Base-by-base conservation (phyloP, 1,284 basidiomycete genomes). In the Marasmius oreades region DNA sequence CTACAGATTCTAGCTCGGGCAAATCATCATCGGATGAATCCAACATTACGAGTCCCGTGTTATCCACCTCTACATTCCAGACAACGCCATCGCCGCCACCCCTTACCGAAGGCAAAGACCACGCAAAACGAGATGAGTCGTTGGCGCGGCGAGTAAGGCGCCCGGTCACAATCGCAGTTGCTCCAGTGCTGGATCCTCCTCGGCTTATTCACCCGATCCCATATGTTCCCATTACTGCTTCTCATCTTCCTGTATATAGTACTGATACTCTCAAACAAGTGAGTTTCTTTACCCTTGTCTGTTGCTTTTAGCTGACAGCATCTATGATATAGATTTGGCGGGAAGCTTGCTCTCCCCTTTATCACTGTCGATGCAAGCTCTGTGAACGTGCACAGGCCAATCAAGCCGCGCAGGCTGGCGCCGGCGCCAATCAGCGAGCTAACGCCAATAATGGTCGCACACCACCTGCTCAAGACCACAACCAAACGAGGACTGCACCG, bases 71-170 rank as follows among this genome's bases (percentile, higher is more conserved):
- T 5, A 90, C 87, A 2, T 64, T 90, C 16, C 84, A 85, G 58
- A 90, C 87, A 16, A 89, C 88, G 3, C 87, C 87, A 0, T 88
- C 85, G 0, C 87, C 87, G 0, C 84, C 86, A 0, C 86, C 86
- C 23, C 54, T 63, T 10, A 52, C 69, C 54, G 63, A 71, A 61
- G 59, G 67, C 60, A 58, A 59, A 59, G 55, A 68, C 62, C 52
- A 63, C 66, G 37, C 70, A 10, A 31, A 31, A 31, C 5, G 28
- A 4, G 10, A 5, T 31, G 28, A 31, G 28, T 10, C 5, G 10
- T 5, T 31, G 50, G 33, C 50, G 28, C 12, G 58, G 52, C 6
- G 52, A 18, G 26, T 51, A 62, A 2, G 59, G 73, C 72, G 37
- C 66, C 73, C 11, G 64, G 67, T 73, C 33, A 72, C 77, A n/a